Evolutionary conservation across 352 stramenopile genomes (phyloP), one percentile per base, ranked within the genome.

Genomic region (Phytophthora uliginosa): DNA sequence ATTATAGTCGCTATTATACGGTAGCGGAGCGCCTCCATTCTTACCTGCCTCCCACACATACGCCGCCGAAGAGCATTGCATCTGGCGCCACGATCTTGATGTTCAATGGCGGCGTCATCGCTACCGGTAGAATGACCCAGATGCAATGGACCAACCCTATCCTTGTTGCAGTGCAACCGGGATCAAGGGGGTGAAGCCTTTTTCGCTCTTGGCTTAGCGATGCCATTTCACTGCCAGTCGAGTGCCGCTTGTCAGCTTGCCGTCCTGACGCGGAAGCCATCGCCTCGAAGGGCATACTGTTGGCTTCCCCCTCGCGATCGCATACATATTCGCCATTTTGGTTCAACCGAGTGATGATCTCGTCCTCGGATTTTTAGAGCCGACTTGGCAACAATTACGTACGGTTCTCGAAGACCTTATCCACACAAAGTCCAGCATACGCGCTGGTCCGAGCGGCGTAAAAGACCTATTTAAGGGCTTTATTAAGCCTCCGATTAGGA

Each of bases 311-410:
- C 47, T 15, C 47, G 8, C n/a, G 20, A 58, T 62, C 63, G 48
- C 20, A 76, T 65, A 67, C 20, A 76, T 65, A 67, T 69, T 70
- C 34, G n/a, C 52, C 18, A 18, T 8, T 20, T 50, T 64, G 55
- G 65, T 81, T 81, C 74, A 81, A 76, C 63, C 31, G 74, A 81
- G 33, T 81, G 74, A 63, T 74, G 66, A 53, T 78, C 52, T 74
- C 65, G 66, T 74, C 69, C 66, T 74, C 62, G 18, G 34, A 50
- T 9, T 50, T 50, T 50, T 50, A 50, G 18, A 17, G 4, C 7
- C 18, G 18, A 22, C 18, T 50, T 24, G 18, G 18, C 42, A 50
- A 18, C 18, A 71, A 66, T 81, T 76, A 73, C 18, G 15, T 33
- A 22, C 24, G 7, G 8, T 61, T 68, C 50, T 76, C 53, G 74